These are phyloP conservation scores for Henningerozyma blattae DNA, from an alignment of 805 yeast species.

Conservation along the genomic window DNA sequence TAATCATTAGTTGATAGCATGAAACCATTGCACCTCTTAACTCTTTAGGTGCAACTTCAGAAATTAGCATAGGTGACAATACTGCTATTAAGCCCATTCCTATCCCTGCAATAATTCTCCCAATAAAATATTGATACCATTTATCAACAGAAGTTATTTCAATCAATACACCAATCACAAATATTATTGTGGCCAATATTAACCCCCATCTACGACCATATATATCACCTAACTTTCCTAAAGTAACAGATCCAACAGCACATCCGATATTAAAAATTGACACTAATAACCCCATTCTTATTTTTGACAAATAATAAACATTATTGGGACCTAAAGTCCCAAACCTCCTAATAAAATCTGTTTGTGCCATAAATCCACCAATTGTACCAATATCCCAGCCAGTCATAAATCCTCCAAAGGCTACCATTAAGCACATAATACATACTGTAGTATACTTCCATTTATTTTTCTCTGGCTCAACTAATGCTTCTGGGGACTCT, in stretches of 20 bases:
- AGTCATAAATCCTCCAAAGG: conserved; percentile 30
- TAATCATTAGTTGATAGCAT: conserved; percentile 57
- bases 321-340: conserved; percentile 35
- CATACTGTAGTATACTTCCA: not conserved
- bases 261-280: conserved; percentile 61
- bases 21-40: conserved; percentile 57
- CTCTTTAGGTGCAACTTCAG: conserved; percentile 20
- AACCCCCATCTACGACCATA: conserved; percentile 50
- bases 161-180: conserved; percentile 46
- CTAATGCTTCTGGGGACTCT: too few relatives aligned
- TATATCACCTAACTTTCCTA: conserved; percentile 44
- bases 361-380: conserved; percentile 58
- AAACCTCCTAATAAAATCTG: conserved; percentile 39
- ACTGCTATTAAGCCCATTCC: conserved; percentile 69
- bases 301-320: conserved; percentile 28
- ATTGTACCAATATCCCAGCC: conserved; percentile 76
- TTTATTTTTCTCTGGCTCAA: too few relatives aligned
- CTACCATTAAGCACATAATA: conserved; percentile 8
- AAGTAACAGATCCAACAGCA: conserved; percentile 51
- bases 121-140: conserved; percentile 55
- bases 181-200: conserved; percentile 39
- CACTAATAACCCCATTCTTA: conserved; percentile 38
- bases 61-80: conserved; percentile 53
- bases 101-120: conserved; percentile 58
- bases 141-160: conserved; percentile 39